Base-by-base conservation (phyloP, 208 protist genomes). In the Borovskyia barvae region DNA sequence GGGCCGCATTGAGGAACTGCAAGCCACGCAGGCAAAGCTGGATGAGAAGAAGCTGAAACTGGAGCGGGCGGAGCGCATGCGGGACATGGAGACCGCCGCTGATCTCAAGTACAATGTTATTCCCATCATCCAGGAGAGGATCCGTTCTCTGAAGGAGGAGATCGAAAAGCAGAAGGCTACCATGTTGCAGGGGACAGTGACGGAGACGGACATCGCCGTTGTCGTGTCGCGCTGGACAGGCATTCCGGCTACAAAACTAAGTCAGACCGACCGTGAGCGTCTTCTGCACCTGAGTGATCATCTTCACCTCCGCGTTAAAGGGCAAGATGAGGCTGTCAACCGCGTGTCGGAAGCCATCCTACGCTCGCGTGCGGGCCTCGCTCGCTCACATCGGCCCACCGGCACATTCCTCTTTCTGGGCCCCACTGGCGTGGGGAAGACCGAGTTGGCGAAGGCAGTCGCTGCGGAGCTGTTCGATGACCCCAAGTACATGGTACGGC, bases 381-480 rank as follows among this genome's bases (percentile, higher is more conserved):
- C 84, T 32, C 66, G 82, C 49, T 62, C 74, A 47, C 88, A 87
- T 52, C 89, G 94, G 39, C 98, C 96, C 28, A 66, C 96, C 9
- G 98, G 95, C 48, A 95, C 85, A 7, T 99, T 99, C 81, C 63
- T 99, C 4, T 99, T 99, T 65, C 64, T 99, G 9, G 98, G 98
- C 36, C 92, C 97, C 36, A 98, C 97, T 19, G 98, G 97, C 53
- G 82, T 95, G 6, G 93, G 94, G 14, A 97, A 99, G 87, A 99
- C 98, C 6, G 95, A 99, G 70, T 69, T 99, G 20, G 92, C 90
- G 50, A 99, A 99, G 77, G 77, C 94, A 33, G 82, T 99, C 3
- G 94, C 97, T 7, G 69, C 69, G 36, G 86, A 97, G 39, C 87
- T 99, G 17, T 99, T 99, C 65, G 97, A 99, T 72, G 86, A 97